Conservation (phyloP, 2,329 filamentous ascomycete genomes). For the Monilinia aucupariae region DNA sequence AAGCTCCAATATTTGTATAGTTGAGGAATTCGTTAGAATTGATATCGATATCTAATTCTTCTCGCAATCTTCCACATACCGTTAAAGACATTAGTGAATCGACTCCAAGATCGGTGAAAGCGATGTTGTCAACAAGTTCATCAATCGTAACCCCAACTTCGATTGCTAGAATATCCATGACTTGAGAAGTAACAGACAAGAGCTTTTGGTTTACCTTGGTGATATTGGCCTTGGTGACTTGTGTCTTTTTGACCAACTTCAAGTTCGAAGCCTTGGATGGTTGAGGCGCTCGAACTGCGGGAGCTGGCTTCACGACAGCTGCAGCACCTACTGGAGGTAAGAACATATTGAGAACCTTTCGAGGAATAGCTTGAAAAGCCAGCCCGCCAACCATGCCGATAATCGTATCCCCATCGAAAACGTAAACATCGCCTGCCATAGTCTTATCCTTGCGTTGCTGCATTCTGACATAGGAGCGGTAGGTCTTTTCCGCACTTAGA, state of each 20-base stretch:
- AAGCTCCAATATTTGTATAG: conserved; percentile 45
- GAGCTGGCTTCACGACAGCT: conserved; percentile 35
- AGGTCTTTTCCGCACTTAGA: conserved; percentile 42
- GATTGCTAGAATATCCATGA: conserved; percentile 51
- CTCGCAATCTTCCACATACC: conserved; percentile 51
- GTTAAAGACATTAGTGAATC: conserved; percentile 57
- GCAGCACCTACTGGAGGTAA: conserved; percentile 9
- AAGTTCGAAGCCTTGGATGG: neutral
- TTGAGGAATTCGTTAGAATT: conserved; percentile 37
- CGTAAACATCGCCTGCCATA: conserved; percentile 40
- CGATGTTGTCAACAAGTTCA: conserved; percentile 45
- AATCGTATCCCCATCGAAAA: conserved; percentile 35
- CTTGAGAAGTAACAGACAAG: conserved; percentile 33
- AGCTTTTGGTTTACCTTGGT: conserved; percentile 27
- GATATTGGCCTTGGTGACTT: conserved; percentile 13
- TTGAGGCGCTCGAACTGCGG: conserved; percentile 24
- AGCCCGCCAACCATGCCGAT: conserved; percentile 41
- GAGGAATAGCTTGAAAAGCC: conserved; percentile 30
- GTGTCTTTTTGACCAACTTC: conserved; percentile 14
- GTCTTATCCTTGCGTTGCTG: conserved; percentile 31
- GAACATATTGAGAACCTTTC: conserved; percentile 16
- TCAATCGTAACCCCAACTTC: conserved; percentile 49
- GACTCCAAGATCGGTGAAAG: conserved; percentile 53
- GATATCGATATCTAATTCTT: conserved; percentile 52
- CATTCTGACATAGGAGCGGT: conserved; percentile 55